Conservation (phyloP, 208 protist genomes). For the Angomonas ambiguus region DNA sequence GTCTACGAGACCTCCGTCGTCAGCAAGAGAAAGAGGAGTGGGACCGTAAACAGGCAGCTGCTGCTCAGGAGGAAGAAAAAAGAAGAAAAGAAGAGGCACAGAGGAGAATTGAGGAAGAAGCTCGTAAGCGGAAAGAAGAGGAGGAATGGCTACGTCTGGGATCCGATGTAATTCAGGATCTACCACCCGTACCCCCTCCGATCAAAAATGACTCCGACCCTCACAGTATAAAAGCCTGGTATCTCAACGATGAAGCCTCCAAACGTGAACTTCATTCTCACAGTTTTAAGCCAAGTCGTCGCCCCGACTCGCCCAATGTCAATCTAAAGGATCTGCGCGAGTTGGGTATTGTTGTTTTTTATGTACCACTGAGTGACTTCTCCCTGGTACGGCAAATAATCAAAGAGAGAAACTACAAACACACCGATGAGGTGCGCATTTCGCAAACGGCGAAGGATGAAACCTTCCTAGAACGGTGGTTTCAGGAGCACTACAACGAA, state of each 20-base stretch:
- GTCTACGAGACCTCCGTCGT: constrained; percentile 63
- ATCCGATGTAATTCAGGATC: constrained; percentile 67
- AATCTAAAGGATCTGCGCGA: constrained; percentile 73
- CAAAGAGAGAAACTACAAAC: constrained; percentile 87
- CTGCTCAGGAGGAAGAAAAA: constrained; percentile 54
- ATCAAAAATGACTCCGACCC: constrained; percentile 45
- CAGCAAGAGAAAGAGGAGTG: constrained; percentile 71
- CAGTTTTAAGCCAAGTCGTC: constrained; percentile 74
- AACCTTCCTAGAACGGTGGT: constrained; percentile 85
- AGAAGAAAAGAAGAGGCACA: constrained; percentile 53
- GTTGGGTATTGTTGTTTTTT: constrained; percentile 77
- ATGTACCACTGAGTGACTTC: constrained; percentile 83
- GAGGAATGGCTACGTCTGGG: constrained; percentile 85
- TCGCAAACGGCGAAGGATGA: constrained; percentile 91
- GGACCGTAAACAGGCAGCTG: constrained; percentile 50
- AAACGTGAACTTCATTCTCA: constrained; percentile 51
- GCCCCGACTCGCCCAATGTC: constrained; percentile 32
- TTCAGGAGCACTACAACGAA: constrained; percentile 91
- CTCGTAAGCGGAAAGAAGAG: constrained; percentile 49
- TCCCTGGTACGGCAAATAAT: constrained; percentile 79
- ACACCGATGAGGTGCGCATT: constrained; percentile 80
- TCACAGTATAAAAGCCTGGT: constrained; percentile 69
- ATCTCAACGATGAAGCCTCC: constrained; percentile 78
- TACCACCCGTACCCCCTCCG: constrained; percentile 71
- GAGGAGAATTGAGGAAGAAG: constrained; percentile 64